Evolutionary conservation across 345 rosid genomes (phyloP).

Genomic region (Balakata baccata): DNA sequence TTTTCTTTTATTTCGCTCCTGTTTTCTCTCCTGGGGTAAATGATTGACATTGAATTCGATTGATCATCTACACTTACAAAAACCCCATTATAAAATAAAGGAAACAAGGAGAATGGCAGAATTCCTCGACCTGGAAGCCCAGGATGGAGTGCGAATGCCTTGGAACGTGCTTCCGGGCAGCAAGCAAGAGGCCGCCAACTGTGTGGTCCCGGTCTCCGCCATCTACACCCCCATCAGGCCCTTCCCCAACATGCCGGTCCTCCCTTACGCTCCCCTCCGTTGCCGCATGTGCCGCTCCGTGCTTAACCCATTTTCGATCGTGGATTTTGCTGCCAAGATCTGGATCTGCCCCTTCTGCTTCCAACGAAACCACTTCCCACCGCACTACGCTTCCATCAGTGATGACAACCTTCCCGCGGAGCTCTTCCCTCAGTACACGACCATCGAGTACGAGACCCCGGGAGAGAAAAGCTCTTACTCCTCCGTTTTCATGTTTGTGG

Average conservation of each 20-base stretch:
- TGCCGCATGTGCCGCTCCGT: conserved; percentile 87
- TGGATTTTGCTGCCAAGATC: conserved; percentile 72
- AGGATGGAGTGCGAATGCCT: conserved; percentile 73
- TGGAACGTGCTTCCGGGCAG: conserved; percentile 89
- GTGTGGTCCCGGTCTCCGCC: conserved; percentile 78
- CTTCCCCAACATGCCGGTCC: conserved; percentile 54
- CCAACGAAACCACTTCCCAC: conserved; percentile 82
- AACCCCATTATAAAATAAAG: background rate
- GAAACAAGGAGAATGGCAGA: conserved; percentile 43
- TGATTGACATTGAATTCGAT: too few relatives aligned
- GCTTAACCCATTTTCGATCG: conserved; percentile 73
- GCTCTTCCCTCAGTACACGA: conserved; percentile 81
- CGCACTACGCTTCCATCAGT: conserved; percentile 65
- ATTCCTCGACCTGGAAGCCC: conserved; percentile 63
- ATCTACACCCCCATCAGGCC: conserved; percentile 75
- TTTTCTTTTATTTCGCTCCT: too few relatives aligned
- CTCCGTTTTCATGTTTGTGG: conserved; percentile 64
- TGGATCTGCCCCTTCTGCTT: conserved; percentile 97
- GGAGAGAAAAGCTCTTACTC: conserved; percentile 41
- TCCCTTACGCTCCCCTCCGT: conserved; percentile 85
- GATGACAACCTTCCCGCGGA: conserved; percentile 86
- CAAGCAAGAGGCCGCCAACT: conserved; percentile 59
- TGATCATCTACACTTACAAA: background rate
- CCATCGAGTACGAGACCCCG: conserved; percentile 70
- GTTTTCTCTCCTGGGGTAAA: too few relatives aligned